Percentiles rank a stretch among this genome's conserved stretches.
Conservation (phyloP, 345 rosid genomes). For the Theobroma cacao region DNA sequence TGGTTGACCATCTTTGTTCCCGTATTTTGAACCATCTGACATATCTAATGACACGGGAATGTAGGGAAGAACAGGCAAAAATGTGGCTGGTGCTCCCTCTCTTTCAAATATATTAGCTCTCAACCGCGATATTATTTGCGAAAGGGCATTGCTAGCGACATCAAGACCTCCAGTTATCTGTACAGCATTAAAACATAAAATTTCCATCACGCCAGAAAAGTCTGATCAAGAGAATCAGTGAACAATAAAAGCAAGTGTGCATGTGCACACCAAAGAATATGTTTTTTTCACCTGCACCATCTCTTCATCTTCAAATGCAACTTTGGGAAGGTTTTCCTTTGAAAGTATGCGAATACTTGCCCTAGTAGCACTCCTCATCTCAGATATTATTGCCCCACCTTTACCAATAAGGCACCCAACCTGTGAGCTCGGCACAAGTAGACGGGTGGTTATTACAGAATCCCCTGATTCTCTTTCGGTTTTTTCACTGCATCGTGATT, state of each 20-base stretch:
- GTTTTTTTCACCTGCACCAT: constrained; percentile 84
- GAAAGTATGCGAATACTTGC: constrained; percentile 89
- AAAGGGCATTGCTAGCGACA: constrained; percentile 62
- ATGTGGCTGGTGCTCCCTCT: constrained; percentile 50
- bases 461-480: constrained; percentile 58
- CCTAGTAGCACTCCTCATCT: constrained; percentile 82
- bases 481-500: constrained; percentile 66
- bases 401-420: constrained; percentile 76
- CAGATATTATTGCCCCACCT: constrained; percentile 71
- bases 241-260: neutral
- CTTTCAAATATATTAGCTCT: constrained; percentile 69
- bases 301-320: constrained; percentile 90
- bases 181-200: constrained; percentile 14
- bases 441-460: constrained; percentile 50
- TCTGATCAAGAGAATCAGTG: neutral
- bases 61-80: constrained; percentile 61
- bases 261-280: neutral
- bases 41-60: constrained; percentile 46
- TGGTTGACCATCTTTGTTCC: constrained; percentile 41
- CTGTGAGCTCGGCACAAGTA: constrained; percentile 63
- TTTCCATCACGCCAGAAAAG: constrained; percentile 5
- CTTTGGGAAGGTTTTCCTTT: constrained; percentile 85
- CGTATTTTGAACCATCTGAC: constrained; percentile 42
- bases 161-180: constrained; percentile 71
- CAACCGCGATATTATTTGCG: constrained; percentile 51